Evolutionary conservation across 2,329 filamentous ascomycete species (phyloP).

Genomic region (Mycogone perniciosa): DNA sequence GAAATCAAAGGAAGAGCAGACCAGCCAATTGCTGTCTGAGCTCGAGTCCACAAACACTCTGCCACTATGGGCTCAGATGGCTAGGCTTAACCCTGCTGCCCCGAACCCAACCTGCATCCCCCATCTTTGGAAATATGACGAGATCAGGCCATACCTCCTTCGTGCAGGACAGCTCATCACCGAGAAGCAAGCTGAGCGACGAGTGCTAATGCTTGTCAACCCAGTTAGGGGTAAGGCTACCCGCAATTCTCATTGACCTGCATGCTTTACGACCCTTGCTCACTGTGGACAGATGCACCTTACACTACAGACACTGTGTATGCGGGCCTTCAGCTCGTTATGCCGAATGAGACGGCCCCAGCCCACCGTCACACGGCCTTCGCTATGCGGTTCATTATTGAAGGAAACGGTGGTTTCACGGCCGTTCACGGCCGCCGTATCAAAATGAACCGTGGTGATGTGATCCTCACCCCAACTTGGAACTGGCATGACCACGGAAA

Average conservation of each 20-base stretch:
- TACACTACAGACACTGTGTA: constrained; percentile 54
- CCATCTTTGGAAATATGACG: constrained; percentile 32
- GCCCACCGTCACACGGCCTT: constrained; percentile 52
- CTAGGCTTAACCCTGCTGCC: constrained; percentile 37
- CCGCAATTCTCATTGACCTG: too few species aligned
- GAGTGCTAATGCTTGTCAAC: constrained; percentile 38
- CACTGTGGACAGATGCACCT: constrained; percentile 34
- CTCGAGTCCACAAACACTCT: constrained; percentile 2
- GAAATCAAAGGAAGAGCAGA: not conserved
- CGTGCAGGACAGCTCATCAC: constrained; percentile 30
- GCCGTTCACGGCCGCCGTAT: constrained; percentile 50
- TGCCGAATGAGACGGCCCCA: constrained; percentile 48
- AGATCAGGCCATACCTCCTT: constrained; percentile 29
- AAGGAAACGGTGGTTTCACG: constrained; percentile 51
- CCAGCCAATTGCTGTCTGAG: not conserved
- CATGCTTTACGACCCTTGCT: not conserved
- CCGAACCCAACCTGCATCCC: constrained; percentile 39
- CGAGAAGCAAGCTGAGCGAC: constrained; percentile 35
- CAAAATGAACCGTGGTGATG: constrained; percentile 45
- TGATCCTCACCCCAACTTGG: constrained; percentile 53
- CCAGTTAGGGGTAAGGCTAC: constrained; percentile 39
- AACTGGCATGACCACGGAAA: constrained; percentile 57
- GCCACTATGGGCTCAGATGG: constrained; percentile 46
- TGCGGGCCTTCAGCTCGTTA: constrained; percentile 50
- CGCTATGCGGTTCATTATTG: constrained; percentile 52